Base-by-base conservation (phyloP, 2,329 filamentous ascomycete genomes). In the Monosporascus sp. region DNA sequence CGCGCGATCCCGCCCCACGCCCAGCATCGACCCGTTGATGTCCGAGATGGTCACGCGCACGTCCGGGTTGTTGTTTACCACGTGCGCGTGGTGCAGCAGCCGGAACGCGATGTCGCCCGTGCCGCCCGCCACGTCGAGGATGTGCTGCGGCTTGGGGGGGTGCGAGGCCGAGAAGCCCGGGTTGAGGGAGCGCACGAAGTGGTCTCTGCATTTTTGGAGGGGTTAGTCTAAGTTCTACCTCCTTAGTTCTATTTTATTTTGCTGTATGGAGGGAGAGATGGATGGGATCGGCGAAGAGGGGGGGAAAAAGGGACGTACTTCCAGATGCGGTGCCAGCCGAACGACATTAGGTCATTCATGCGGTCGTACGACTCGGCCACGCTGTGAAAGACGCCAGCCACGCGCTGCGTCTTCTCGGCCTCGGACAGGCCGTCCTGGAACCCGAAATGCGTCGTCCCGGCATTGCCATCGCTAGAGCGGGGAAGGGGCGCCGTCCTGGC, bases 291-390 rank as follows among this genome's bases (percentile, higher is more conserved):
- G 35, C 45, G 48, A 38, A 38, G 37, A 47, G 39, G 52, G 48
- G 35, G 11, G 11, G 46, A n/a, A n/a, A 15, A 24, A 39, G 24
- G 31, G 47, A 70, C 79, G 48, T 62, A 82, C 82, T 87, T 99
- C 94, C 94, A 99, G 38, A 99, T 77, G 44, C 94, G 88, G 72
- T 99, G 94, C 74, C 96, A 92, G 52, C 94, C 94, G 47, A 99
- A 83, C 7, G 94, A 97, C 94, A 99, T 99, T 61, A 97, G 81
- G 71, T 99, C 94, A 75, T 99, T 99, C 94, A 99, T 99, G 57
- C 87, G 88, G 72, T 99, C 94, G 74, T 99, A 99, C 18, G 88
- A 90, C 58, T 89, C 85, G 61, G 94, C 94, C 41, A 99, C 94
- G 60, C 88, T 97, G 71, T 90, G 93, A 76, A 99, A 99, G 54